Percentiles rank a stretch among this genome's conserved stretches.
Evolutionary conservation across 495 filamentous ascomycete species (phyloP).

Genomic region (Aspergillus leporis): DNA sequence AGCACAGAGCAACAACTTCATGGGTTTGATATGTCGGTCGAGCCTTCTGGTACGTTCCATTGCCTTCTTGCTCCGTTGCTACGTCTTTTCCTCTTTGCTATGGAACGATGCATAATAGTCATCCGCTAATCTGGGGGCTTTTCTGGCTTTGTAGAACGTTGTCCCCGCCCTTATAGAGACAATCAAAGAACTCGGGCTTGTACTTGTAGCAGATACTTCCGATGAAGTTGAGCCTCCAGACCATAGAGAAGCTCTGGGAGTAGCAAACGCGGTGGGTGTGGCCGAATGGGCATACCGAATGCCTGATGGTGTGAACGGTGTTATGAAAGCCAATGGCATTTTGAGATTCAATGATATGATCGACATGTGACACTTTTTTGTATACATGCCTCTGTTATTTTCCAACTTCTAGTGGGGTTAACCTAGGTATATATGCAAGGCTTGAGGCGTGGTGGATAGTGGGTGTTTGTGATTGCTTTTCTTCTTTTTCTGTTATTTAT

Average conservation of each 20-base stretch:
- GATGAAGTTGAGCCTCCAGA: slow-evolving; percentile 39
- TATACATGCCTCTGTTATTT: not conserved
- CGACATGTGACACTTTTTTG: slow-evolving; percentile 65
- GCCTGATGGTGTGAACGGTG: slow-evolving; percentile 77
- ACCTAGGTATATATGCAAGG: slow-evolving; percentile 7
- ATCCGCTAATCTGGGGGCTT: slow-evolving; percentile 22
- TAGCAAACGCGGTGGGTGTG: slow-evolving; percentile 43
- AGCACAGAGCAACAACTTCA: slow-evolving; percentile 94
- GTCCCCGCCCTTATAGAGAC: slow-evolving; percentile 89
- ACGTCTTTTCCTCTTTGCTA: not conserved
- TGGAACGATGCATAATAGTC: not conserved
- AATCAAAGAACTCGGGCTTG: slow-evolving; percentile 90
- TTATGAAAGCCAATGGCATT: slow-evolving; percentile 81
- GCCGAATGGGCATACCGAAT: slow-evolving; percentile 49
- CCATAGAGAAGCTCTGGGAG: slow-evolving; percentile 46
- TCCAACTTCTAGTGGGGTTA: not conserved
- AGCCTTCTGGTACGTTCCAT: slow-evolving; percentile 65
- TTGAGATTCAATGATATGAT: slow-evolving; percentile 91
- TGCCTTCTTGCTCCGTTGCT: not conserved
- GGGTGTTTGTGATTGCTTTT: not conserved
- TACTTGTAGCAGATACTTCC: slow-evolving; percentile 87
- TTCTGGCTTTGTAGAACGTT: slow-evolving; percentile 62
- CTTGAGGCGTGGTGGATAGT: not conserved
- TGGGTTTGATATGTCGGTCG: slow-evolving; percentile 91
- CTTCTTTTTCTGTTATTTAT: not conserved